Base-by-base conservation (phyloP, 495 filamentous ascomycete genomes). In the Letharia lupina region DNA sequence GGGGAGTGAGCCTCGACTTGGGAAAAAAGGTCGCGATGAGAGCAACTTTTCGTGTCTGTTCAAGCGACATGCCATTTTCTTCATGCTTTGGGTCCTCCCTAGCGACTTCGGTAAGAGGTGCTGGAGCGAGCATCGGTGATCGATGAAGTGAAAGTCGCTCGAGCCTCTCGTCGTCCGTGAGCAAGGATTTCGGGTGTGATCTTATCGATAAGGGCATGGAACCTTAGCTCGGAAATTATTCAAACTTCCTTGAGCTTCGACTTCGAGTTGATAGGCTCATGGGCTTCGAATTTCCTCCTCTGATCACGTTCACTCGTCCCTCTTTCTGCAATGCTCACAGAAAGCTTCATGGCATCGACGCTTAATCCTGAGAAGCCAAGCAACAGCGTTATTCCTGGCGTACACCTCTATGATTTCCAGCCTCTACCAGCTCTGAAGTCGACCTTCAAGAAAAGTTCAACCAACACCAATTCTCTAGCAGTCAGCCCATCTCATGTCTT, bases 361-460 rank as follows among this genome's bases (percentile, higher is more conserved):
- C 78, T 83, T 67, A 82, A 86, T 42, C 81, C 84, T 10, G 82
- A 82, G 10, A 84, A 89, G 76, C 75, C 83, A 65, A 83, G 86
- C 66, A 85, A 85, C 64, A 85, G 85, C 16, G 82, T 84, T 58
- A 82, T 84, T 61, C 78, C 87, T 37, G 89, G 88, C 60, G 89
- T 97, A 70, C 92, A 92, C 77, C 67, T 93, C 67, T 89, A 96
- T 71, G 89, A 90, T 65, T 81, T 91, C 68, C 89, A 91, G 70
- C 89, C 93, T 59, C 79, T 85, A 59, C 82, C 86, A 64, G 80
- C 84, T 10, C 81, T 89, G 68, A 87, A 86, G 71, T 81, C 83
- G 66, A 84, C 85, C 68, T 95, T 96, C 83, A 98, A 96, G 83
- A 96, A 96, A 79, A 96, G 89, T 78, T 91, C 90, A 42, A 87